Conservation (phyloP, 2,329 filamentous ascomycete species). For the Apiospora koreana region DNA sequence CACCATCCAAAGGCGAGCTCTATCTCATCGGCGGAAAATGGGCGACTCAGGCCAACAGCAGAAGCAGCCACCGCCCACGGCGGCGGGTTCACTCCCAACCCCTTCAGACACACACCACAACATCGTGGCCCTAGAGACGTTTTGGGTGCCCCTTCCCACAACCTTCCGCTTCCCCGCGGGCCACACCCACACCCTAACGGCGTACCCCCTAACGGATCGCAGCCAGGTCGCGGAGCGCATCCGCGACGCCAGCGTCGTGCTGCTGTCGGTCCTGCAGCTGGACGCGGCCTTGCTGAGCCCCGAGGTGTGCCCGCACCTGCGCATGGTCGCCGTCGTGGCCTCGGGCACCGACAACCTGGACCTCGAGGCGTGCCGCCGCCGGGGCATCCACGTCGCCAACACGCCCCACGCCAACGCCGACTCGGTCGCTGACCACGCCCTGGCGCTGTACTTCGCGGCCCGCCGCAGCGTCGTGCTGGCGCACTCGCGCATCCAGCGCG, state of each 20-base stretch:
- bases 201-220: slow-evolving; percentile 27
- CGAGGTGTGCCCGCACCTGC: slow-evolving; percentile 30
- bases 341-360: slow-evolving; percentile 40
- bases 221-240: slow-evolving; percentile 33
- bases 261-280: slow-evolving; percentile 35
- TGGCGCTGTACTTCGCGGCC: slow-evolving; percentile 44
- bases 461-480: slow-evolving; percentile 37
- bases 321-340: slow-evolving; percentile 36
- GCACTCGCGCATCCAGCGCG: slow-evolving; percentile 28
- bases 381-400: slow-evolving; percentile 37
- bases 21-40: neutral
- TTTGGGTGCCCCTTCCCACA: slow-evolving; percentile 29
- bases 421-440: slow-evolving; percentile 46
- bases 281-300: slow-evolving; percentile 26
- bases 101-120: slow-evolving; percentile 27
- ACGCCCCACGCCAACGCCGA: slow-evolving; percentile 37
- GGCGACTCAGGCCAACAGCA: neutral
- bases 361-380: slow-evolving; percentile 32
- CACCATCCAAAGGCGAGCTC: neutral
- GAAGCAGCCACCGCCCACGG: neutral
- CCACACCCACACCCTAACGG: slow-evolving; percentile 31
- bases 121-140: slow-evolving; percentile 37
- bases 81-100: slow-evolving; percentile 10
- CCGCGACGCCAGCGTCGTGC: slow-evolving; percentile 36
- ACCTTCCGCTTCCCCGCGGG: slow-evolving; percentile 29